A percentile compares a stretch with the other conserved stretches of the same genome.
phyloP scores from a whole-genome alignment of 129 eudicot species.

The Oenanthe sinensis region DNA sequence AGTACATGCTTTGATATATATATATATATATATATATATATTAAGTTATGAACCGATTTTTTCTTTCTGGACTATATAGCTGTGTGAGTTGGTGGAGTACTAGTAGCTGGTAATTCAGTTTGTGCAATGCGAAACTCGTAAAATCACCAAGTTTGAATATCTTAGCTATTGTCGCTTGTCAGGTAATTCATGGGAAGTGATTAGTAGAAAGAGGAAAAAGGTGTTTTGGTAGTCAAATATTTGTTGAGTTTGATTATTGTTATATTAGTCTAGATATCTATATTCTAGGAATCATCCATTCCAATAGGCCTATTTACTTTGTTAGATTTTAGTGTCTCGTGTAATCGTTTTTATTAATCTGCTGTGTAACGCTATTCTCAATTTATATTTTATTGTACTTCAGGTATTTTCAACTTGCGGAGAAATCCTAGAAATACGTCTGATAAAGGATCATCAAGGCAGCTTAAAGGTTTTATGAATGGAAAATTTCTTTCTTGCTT shows the following conservation, averaged over 20 bases:
- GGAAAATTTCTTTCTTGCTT: background rate
- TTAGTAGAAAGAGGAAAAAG: background rate
- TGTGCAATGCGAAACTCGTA: background rate
- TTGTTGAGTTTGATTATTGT: background rate
- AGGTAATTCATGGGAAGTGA: background rate
- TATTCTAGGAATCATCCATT: background rate
- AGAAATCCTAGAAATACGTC: slow-evolving; percentile 60
- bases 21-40: background rate
- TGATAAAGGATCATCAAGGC: slow-evolving; percentile 69
- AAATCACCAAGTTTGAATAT: background rate
- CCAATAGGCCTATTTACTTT: background rate
- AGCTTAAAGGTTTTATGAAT: slow-evolving; percentile 45
- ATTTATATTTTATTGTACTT: slow-evolving; percentile 8
- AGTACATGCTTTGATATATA: background rate
- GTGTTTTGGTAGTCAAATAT: background rate
- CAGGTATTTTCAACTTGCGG: slow-evolving; percentile 76
- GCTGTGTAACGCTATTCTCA: background rate
- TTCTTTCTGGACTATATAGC: background rate
- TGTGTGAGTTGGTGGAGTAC: background rate
- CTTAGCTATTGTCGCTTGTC: background rate
- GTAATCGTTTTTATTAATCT: background rate
- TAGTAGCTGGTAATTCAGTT: background rate
- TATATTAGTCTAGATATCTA: background rate
- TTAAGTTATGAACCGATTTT: background rate
- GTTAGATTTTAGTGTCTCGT: background rate